Base-by-base conservation (phyloP, 169 alveolate species). In the Plasmodium knowlesi region DNA sequence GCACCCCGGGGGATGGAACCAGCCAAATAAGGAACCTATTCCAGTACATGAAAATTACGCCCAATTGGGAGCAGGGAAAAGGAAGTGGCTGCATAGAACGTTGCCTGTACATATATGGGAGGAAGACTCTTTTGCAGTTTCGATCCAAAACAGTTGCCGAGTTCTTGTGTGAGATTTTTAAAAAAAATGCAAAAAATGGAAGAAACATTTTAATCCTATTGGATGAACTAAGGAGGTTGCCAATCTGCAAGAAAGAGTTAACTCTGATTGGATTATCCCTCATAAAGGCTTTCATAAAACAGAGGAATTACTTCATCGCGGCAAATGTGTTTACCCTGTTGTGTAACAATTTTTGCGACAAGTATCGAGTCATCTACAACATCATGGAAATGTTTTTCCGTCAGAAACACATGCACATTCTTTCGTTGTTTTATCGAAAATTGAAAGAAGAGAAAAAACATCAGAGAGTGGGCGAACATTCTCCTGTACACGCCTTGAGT, bases 221-320 rank as follows among this genome's bases (percentile, higher is more conserved):
- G 28, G 82, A 88, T 32, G 73, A 25, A 19, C 73, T 88, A n/a
- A 88, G 25, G 72, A 88, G 72, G 22, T 28, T 79, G 50, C 43
- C 14, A 53, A 88, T n/a, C 8, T 53, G 46, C 14, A 88, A 28
- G 39, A 76, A 88, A 25, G 82, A 79, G 32, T 25, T 88, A 88
- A 79, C 89, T 79, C 39, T 79, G 71, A 78, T 88, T 25, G 82
- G 43, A 9, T 19, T 88, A 14, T 14, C 32, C 9, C 50, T 88
- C 41, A 88, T 88, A 39, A 28, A 43, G 41, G 50, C 81, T 14
- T 88, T 57, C 19, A 79, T 78, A 57, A 53, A 79, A 79, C 53
- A 4, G 73, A 80, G 30, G 82, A 78, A 76, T 61, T 88, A 78
- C 32, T 88, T 61, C 57, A 50, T 88, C 46, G 94, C 94, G 10